A percentile compares a stretch with the other conserved stretches of the same genome.
phyloP scores from a whole-genome alignment of 106 monocot species.

The Gastrodia elata region DNA sequence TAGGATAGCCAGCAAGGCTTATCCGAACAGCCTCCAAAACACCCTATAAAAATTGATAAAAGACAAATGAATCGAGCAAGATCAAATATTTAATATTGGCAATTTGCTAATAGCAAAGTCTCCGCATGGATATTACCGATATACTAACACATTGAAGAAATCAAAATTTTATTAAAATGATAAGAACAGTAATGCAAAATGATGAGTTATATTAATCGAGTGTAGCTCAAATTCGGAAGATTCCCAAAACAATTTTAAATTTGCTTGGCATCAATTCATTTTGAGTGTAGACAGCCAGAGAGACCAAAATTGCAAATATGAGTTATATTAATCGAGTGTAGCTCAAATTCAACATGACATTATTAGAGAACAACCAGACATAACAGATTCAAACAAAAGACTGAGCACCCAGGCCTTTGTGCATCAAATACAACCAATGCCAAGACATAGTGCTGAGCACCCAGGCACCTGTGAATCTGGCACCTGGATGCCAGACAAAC shows the following conservation, averaged over 20 bases:
- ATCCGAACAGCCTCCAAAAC: slow-evolving; percentile 95
- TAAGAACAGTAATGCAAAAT: too few relatives aligned
- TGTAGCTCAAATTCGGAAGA: neutral
- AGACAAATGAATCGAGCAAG: neutral
- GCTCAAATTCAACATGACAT: neutral
- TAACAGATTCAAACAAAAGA: too few relatives aligned
- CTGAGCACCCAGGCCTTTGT: too few relatives aligned
- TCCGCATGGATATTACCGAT: too few relatives aligned
- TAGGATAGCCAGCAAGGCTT: slow-evolving; percentile 97
- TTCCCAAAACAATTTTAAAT: neutral
- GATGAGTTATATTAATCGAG: too few relatives aligned
- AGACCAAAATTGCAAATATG: neutral
- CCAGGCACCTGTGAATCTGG: too few relatives aligned
- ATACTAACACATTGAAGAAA: neutral
- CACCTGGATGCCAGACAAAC: too few relatives aligned
- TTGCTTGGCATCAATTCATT: neutral
- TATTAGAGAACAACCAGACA: neutral
- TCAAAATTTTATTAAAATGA: too few relatives aligned
- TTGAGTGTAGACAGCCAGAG: neutral
- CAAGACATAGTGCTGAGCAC: too few relatives aligned
- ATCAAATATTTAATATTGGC: neutral
- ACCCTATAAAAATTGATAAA: slow-evolving; percentile 36
- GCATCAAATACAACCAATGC: too few relatives aligned
- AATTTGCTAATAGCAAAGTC: neutral
- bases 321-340: neutral